phyloP scores from a whole-genome alignment of 2,329 filamentous ascomycete species.

The Colletotrichum coccodes region DNA sequence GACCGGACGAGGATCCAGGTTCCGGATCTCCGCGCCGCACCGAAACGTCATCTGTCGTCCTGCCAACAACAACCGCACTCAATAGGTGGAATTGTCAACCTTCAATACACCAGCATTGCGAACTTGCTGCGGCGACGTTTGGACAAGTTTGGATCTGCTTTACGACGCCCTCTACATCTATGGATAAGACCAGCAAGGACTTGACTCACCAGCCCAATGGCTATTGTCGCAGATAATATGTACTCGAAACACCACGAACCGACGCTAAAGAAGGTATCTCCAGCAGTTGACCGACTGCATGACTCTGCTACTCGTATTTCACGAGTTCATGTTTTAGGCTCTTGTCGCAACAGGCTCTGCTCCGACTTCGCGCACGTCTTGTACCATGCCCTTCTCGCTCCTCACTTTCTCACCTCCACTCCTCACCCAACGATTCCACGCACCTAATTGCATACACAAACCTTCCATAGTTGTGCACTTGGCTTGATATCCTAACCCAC shows the following conservation, averaged over 20 bases:
- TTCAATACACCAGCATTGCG: too few species aligned
- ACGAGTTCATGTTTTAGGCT: not conserved
- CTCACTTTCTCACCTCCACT: constrained; percentile 16
- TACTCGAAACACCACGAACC: not conserved
- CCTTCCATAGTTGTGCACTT: constrained; percentile 52
- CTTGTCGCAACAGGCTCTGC: constrained; percentile 27
- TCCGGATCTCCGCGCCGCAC: not conserved
- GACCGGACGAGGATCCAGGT: constrained; percentile 2
- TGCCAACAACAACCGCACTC: not conserved
- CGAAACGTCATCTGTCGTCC: not conserved
- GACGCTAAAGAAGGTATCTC: too few species aligned
- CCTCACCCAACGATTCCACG: constrained; percentile 48
- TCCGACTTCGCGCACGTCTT: constrained; percentile 25
- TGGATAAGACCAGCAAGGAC: not conserved
- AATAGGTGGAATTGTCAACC: not conserved
- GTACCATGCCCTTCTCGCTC: constrained; percentile 15
- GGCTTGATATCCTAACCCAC: constrained; percentile 53
- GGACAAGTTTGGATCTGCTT: not conserved
- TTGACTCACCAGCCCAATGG: not conserved
- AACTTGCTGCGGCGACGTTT: too few species aligned
- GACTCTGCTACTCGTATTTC: not conserved
- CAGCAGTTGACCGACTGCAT: not conserved
- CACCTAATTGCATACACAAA: constrained; percentile 49
- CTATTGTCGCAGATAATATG: too few species aligned
- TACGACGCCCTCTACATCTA: not conserved